Evolutionary conservation across 768 basidiomycete genomes (phyloP).

Genomic region (Termitomyces sp.): DNA sequence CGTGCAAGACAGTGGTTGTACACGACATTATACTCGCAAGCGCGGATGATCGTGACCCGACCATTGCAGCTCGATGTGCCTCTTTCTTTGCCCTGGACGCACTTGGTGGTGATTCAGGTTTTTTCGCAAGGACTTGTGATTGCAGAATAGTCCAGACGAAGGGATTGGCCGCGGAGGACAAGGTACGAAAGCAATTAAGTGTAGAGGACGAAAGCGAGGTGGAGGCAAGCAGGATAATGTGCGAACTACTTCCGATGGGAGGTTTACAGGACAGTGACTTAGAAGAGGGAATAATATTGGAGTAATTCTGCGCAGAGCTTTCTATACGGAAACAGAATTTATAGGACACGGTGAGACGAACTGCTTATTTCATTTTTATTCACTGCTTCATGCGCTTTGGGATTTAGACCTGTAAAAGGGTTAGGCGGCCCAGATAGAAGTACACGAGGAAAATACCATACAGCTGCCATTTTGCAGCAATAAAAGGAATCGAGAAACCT

Average conservation of each 20-base stretch:
- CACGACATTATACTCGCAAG: slow-evolving; percentile 64
- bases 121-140: slow-evolving; percentile 63
- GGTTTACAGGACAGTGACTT: slow-evolving; percentile 7
- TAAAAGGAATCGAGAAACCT: slow-evolving; percentile 68
- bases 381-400: slow-evolving; percentile 17
- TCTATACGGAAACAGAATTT: not conserved
- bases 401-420: slow-evolving; percentile 38
- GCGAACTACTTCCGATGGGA: not conserved
- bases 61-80: slow-evolving; percentile 56
- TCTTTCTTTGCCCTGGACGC: slow-evolving; percentile 67
- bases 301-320: not conserved
- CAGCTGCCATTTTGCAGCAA: slow-evolving; percentile 61
- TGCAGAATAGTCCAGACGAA: slow-evolving; percentile 46
- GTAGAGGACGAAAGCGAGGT: slow-evolving; percentile 10
- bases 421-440: not conserved
- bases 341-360: not conserved
- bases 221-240: slow-evolving; percentile 10
- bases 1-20: slow-evolving; percentile 48
- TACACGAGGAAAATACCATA: slow-evolving; percentile 32
- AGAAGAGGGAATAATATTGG: slow-evolving; percentile 17
- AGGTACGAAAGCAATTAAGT: slow-evolving; percentile 17
- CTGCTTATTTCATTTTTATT: not conserved
- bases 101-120: slow-evolving; percentile 58
- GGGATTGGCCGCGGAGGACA: slow-evolving; percentile 21
- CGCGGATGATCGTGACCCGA: slow-evolving; percentile 45